These are phyloP conservation scores for Solanum neorickii DNA, from an alignment of 257 asterid genomes.

Conservation along the genomic window DNA sequence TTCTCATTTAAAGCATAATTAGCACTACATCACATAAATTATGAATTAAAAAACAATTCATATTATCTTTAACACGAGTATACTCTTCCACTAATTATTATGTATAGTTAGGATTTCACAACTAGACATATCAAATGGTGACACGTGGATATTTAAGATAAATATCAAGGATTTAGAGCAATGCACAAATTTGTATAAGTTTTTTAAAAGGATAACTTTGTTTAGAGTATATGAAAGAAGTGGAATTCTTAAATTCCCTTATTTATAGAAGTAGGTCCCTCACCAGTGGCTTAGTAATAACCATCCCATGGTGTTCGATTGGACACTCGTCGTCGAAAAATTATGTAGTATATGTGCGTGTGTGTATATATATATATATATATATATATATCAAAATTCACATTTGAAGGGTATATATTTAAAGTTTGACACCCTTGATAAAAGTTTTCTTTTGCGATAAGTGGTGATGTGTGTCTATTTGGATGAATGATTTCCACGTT, in stretches of 20 bases:
- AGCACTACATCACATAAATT: not conserved
- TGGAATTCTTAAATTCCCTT: too few relatives aligned
- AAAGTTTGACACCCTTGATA: too few relatives aligned
- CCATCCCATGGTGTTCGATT: not conserved
- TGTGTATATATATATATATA: too few relatives aligned
- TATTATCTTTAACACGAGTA: not conserved
- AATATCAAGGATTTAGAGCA: not conserved
- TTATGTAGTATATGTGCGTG: too few relatives aligned
- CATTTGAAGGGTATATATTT: too few relatives aligned
- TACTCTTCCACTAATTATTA: not conserved
- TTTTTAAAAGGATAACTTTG: not conserved
- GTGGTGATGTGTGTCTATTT: too few relatives aligned
- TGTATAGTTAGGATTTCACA: not conserved
- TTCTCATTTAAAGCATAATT: not conserved
- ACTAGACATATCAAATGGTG: too few relatives aligned
- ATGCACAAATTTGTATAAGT: not conserved
- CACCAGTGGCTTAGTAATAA: not conserved
- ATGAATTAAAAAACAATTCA: not conserved
- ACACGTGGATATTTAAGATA: too few relatives aligned
- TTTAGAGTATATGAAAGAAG: not conserved
- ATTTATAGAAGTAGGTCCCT: not conserved
- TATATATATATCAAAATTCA: too few relatives aligned
- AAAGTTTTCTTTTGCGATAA: too few relatives aligned
- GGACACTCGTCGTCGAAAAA: too few relatives aligned
- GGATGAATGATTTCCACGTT: too few relatives aligned